Evolutionary conservation across 176 grass and related monocot genomes (phyloP).

Genomic region (Bromus sterilis): DNA sequence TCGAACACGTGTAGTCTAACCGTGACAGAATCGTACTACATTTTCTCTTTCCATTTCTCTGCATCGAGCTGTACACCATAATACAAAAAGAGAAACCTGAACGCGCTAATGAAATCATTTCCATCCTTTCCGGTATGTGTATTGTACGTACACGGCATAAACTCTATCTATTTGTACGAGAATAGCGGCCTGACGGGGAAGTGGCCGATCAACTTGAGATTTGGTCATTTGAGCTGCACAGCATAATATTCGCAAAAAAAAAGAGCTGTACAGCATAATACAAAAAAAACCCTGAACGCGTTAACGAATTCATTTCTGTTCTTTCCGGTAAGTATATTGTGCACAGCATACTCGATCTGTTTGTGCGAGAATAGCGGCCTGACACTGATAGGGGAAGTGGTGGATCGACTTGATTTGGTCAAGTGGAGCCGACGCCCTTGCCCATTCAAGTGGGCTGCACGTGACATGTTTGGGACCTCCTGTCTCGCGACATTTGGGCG

Average conservation of each 20-base stretch:
- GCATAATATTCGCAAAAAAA: background rate
- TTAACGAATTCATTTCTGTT: background rate
- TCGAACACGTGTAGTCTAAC: background rate
- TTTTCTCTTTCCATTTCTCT: background rate
- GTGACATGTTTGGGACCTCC: background rate
- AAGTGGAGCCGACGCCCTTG: background rate
- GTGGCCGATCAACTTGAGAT: too few species aligned
- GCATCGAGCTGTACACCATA: background rate
- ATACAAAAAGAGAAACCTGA: background rate
- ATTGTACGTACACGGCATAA: too few species aligned
- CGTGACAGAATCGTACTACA: background rate
- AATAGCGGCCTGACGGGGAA: too few species aligned
- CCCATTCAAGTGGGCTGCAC: constrained; percentile 12
- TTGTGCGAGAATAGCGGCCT: background rate
- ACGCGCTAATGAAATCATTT: too few species aligned
- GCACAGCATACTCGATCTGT: background rate
- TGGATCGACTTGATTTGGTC: background rate
- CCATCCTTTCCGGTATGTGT: too few species aligned
- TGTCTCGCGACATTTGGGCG: background rate
- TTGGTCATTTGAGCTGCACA: too few species aligned
- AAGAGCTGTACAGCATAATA: background rate
- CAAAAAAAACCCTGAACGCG: background rate
- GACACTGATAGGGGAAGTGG: background rate
- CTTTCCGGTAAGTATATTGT: too few species aligned
- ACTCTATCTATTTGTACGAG: too few species aligned